Evolutionary conservation across 345 rosid species (phyloP).

Genomic region (Moricandia moricandioides): DNA sequence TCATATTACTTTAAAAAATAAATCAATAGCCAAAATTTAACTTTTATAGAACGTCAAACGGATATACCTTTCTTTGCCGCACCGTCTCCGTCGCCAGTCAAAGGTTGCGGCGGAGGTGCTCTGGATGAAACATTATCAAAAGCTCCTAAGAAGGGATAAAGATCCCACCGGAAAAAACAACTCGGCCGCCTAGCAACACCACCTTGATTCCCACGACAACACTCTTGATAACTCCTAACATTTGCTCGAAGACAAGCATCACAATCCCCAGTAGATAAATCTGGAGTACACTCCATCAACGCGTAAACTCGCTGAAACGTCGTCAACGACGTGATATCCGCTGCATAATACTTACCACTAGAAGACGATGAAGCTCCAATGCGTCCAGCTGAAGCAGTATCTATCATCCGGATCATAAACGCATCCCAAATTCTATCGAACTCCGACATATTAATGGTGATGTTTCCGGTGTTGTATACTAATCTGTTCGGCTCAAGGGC

Average conservation of each 20-base stretch:
- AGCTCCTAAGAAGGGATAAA: conserved; percentile 33
- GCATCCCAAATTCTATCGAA: conserved; percentile 33
- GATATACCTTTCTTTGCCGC: not conserved
- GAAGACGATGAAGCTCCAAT: not conserved
- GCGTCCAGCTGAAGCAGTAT: conserved; percentile 2
- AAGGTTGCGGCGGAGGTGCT: not conserved
- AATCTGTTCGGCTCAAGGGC: not conserved
- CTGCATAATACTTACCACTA: conserved; percentile 36
- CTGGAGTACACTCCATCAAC: conserved; percentile 19
- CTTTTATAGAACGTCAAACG: not conserved
- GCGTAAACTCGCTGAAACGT: conserved; percentile 16
- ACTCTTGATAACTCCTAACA: conserved; percentile 4
- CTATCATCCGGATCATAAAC: conserved; percentile 1
- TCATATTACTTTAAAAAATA: not conserved
- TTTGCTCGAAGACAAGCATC: conserved; percentile 31
- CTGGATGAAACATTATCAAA: conserved; percentile 11
- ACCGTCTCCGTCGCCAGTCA: not conserved
- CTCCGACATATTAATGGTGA: not conserved
- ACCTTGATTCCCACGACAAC: conserved; percentile 37
- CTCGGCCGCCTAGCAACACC: conserved; percentile 36
- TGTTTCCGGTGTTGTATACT: conserved; percentile 1
- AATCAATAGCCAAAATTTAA: too few relatives aligned
- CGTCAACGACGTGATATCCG: not conserved
- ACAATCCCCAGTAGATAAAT: conserved; percentile 12
- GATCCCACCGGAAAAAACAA: conserved; percentile 43